Evolutionary conservation across 176 grass and related monocot genomes (phyloP), one percentile per base, ranked within the genome.

Genomic region (Carex parvula): DNA sequence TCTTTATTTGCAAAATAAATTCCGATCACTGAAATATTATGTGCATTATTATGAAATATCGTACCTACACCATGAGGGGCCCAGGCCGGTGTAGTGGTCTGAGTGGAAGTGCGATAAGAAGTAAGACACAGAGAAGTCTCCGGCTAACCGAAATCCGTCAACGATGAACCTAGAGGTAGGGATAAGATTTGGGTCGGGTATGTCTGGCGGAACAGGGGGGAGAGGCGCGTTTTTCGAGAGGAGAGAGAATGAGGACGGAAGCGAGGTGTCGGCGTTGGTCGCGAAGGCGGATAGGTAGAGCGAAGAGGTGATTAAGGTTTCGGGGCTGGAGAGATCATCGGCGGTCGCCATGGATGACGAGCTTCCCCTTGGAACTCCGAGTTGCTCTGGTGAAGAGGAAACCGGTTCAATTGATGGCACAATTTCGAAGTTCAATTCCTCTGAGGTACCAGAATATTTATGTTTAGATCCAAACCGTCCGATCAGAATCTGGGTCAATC

Each of bases 31-130:
- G 33, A 33, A 44, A 44, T 44, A 44, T 44, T 44, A 44, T 44
- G 42, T 67, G 24, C 8, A 15, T 32, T 7, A 5, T 44, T 44
- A 44, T 8, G 46, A 52, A 15, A 33, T 60, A 57, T 37, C 33
- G n/a, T 60, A 80, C 77, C 77, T 80, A 84, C 81, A 85, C 95
- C 95, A 98, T 61, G 86, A 85, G 60, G 86, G 89, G 15, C 86
- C 33, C 33, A 98, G 89, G 64, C 95, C 91, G 12, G 76, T 58
- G 86, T 98, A 92, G 80, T 98, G 95, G 42, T 98, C 95, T 17
- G 95, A 90, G 86, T 98, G 95, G 88, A 98, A 98, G 86, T 98
- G 95, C 64, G 95, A 95, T 39, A 98, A 89, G 8, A 98, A 98
- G 85, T 98, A 98, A 35, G 95, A 80, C 57, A 88, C 86, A 24